Base-by-base conservation (phyloP, 441 rosid species). In the Hura crepitans region DNA sequence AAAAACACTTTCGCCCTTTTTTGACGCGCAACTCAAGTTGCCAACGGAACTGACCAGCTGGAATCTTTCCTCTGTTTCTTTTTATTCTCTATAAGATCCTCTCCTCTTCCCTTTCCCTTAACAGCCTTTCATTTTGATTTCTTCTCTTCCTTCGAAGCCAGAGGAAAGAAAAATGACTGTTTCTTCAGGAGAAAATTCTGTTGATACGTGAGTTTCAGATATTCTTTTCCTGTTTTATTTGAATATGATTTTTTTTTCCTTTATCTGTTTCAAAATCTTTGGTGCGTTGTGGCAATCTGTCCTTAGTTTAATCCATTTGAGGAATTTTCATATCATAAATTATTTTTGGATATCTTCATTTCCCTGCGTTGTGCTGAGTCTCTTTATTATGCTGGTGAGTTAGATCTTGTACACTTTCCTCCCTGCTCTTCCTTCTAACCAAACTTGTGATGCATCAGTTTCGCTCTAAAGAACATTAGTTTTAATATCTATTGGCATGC, bases 141-240 rank as follows among this genome's bases (percentile, higher is more conserved):
- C 28, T 55, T 25, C 33, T 55, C 31, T 28, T 4, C 5, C 12
- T 50, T 55, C 42, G 8, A 54, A 53, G 14, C 50, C 50, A 47
- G 4, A 33, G 7, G 11, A 28, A 33, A 15, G 30, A 39, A 22
- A 10, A 31, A 73, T 73, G 76, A 51, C 76, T 6, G 46, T 65
- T 65, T 58, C 76, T 67, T 66, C 71, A 6, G 42, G 53, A 3
- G 75, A 49, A 23, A 72, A 45, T 18, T 31, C 57, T 3, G 57
- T n/a, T 4, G 75, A 58, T 61, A 20, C 49, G 76, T 73, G 72
- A 53, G 76, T 73, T 61, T 27, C 22, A 13, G 30, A 30, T 51
- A 0, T 45, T 56, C 0, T n/a, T 4, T 25, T 33, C 49, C 15
- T 70, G 7, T 42, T 31, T n/a, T 65, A 11, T 49, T 50, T 58